These are phyloP conservation scores for Leccinum longicurvipes DNA, from an alignment of 768 basidiomycete species.

Conservation along the genomic window DNA sequence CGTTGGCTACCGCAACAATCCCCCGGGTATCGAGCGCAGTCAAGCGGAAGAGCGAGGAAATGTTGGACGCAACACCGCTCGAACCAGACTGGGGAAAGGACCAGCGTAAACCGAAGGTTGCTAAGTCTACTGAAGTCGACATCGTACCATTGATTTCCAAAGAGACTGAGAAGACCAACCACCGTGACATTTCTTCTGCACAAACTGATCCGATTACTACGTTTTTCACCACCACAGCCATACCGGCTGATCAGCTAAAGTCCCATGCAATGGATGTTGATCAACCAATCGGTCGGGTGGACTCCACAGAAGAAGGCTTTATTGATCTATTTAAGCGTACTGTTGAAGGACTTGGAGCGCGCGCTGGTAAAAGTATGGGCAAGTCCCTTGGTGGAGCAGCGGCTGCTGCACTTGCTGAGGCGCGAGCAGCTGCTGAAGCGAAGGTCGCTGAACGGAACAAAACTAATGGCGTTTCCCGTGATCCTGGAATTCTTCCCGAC, in stretches of 20 bases:
- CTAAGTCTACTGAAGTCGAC: conserved; percentile 43
- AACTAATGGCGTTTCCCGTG: conserved; percentile 33
- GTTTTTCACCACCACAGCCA: neutral
- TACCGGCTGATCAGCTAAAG: conserved; percentile 14
- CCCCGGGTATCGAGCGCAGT: conserved; percentile 27
- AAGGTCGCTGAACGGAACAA: conserved; percentile 63
- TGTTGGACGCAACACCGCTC: conserved; percentile 24
- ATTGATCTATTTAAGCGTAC: conserved; percentile 69
- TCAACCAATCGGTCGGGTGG: conserved; percentile 7
- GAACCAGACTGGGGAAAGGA: conserved; percentile 33
- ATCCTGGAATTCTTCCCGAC: conserved; percentile 26
- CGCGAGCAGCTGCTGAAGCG: conserved; percentile 61
- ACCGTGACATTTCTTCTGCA: neutral
- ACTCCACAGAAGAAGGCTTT: conserved; percentile 41
- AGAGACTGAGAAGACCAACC: conserved; percentile 7
- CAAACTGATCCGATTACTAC: neutral
- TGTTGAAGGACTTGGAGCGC: conserved; percentile 62
- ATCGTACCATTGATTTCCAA: conserved; percentile 21
- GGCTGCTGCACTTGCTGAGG: conserved; percentile 62
- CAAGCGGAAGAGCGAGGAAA: conserved; percentile 69
- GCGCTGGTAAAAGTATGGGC: conserved; percentile 52
- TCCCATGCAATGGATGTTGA: conserved; percentile 24
- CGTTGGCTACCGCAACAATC: conserved; percentile 1
- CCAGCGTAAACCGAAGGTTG: conserved; percentile 46
- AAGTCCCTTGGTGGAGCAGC: conserved; percentile 58